phyloP scores from a whole-genome alignment of 257 asterid species.

The Leptodermis oblonga region DNA sequence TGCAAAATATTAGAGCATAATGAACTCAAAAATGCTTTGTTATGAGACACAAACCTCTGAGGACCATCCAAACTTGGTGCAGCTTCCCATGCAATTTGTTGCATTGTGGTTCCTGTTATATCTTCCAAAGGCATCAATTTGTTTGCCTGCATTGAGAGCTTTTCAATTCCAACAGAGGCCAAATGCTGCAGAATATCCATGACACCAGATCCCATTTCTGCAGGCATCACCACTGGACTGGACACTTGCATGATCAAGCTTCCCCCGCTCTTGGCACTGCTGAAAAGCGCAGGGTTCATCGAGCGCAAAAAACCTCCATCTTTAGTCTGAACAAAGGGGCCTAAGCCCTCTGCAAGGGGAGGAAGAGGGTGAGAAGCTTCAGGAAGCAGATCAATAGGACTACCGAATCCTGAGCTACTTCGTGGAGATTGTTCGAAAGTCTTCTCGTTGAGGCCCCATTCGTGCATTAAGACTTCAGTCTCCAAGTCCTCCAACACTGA shows the following conservation, averaged over 20 bases:
- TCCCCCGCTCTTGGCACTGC: slow-evolving; percentile 63
- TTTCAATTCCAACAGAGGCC: slow-evolving; percentile 87
- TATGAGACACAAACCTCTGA: slow-evolving; percentile 49
- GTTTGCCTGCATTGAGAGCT: slow-evolving; percentile 91
- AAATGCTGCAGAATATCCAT: slow-evolving; percentile 77
- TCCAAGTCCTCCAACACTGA: slow-evolving; percentile 73
- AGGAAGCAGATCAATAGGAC: slow-evolving; percentile 48
- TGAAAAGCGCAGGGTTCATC: slow-evolving; percentile 76
- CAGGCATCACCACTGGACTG: slow-evolving; percentile 89
- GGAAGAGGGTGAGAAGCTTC: slow-evolving; percentile 64
- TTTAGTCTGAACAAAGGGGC: slow-evolving; percentile 72
- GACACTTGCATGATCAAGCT: slow-evolving; percentile 89
- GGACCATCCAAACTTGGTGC: slow-evolving; percentile 53
- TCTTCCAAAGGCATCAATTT: slow-evolving; percentile 93
- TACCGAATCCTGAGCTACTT: slow-evolving; percentile 55
- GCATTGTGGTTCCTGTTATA: slow-evolving; percentile 74
- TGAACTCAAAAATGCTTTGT: slow-evolving; percentile 5
- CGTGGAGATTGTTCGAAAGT: slow-evolving; percentile 68
- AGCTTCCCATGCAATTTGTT: slow-evolving; percentile 81
- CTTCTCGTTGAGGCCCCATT: slow-evolving; percentile 74
- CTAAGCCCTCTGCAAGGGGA: slow-evolving; percentile 73
- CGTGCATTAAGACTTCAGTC: slow-evolving; percentile 79
- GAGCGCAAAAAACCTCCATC: slow-evolving; percentile 85
- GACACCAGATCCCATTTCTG: slow-evolving; percentile 87
- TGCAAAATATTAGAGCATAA: not conserved